Base-by-base conservation (phyloP, 257 asterid species). In the Nicotiana knightiana region DNA sequence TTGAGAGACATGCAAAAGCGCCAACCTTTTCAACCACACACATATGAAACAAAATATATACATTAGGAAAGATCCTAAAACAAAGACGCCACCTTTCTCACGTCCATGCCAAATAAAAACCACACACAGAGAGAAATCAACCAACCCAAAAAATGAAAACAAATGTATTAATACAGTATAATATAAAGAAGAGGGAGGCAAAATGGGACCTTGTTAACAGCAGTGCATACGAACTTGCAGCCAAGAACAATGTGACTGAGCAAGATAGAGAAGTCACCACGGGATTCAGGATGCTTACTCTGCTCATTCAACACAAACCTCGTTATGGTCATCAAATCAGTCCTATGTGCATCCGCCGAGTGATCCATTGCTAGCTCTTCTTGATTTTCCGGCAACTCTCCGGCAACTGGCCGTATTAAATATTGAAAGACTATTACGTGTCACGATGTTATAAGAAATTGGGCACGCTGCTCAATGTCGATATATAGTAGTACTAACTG, bases 301-400 rank as follows among this genome's bases (percentile, higher is more conserved):
- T 95, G 99, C 86, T 95, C 97, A 83, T 93, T 95, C 92, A 95
- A 84, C 85, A 95, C 99, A 61, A 66, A 88, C 76, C 99, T 88
- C 0, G 97, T 95, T 57, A 95, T 93, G 64, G 99, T 95, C 98
- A 95, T 95, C 99, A 95, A 92, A 90, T 95, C 98, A 39, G 99
- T 93, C 87, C 98, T 90, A 73, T 92, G 82, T 0, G 97, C 97
- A 79, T 93, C 98, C 78, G 97, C 97, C 77, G 87, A 91, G 89
- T 95, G 97, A 92, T 95, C 99, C 99, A 95, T 95, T 75, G 64
- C 51, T 43, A 43, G 3, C 28, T 75, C 39, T 28, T 46, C 73
- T 66, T 55, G 63, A 28, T 75, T 75, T 51, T 51, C 70, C 70
- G 43, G 39, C 70, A 4, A 64, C 43, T 15, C 21, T 16, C 61